Evolutionary conservation across 108 stramenopile genomes (phyloP).

Genomic region (Nannochloropsis gaditana): DNA sequence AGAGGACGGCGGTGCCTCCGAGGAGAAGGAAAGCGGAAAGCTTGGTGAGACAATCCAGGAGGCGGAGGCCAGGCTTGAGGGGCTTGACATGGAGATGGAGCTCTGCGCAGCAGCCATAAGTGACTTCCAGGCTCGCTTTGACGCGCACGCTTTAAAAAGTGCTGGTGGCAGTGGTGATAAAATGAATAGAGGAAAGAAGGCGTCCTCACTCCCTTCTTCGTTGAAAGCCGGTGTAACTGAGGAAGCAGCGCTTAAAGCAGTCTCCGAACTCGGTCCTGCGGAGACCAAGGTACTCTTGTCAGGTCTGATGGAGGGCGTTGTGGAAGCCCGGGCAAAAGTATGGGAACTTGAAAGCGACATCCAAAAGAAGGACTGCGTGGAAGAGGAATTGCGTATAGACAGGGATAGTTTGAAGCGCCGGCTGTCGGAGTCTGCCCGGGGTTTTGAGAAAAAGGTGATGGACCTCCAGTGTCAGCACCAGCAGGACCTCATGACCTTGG

Average conservation of each 20-base stretch:
- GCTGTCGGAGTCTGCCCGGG: not conserved
- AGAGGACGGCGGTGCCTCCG: not conserved
- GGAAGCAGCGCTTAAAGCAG: not conserved
- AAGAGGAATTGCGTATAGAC: not conserved
- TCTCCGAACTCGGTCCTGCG: not conserved
- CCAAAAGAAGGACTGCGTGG: not conserved
- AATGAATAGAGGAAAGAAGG: not conserved
- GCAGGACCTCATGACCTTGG: slow-evolving; percentile 7
- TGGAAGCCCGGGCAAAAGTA: not conserved
- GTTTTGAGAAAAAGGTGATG: not conserved
- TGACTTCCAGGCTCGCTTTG: not conserved
- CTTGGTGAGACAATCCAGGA: not conserved
- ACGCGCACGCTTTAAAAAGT: not conserved
- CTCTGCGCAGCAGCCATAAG: not conserved
- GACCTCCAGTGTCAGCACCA: not conserved
- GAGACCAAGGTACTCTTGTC: not conserved
- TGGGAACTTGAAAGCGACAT: not conserved
- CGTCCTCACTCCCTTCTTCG: not conserved
- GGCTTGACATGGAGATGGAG: slow-evolving; percentile 8
- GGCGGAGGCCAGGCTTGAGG: not conserved
- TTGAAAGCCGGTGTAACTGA: not conserved
- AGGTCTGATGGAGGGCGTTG: not conserved
- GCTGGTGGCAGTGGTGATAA: not conserved
- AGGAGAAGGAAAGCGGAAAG: not conserved
- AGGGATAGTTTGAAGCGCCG: not conserved